phyloP scores from a whole-genome alignment of 1,284 basidiomycete species.

The Stygiomarasmius scandens region DNA sequence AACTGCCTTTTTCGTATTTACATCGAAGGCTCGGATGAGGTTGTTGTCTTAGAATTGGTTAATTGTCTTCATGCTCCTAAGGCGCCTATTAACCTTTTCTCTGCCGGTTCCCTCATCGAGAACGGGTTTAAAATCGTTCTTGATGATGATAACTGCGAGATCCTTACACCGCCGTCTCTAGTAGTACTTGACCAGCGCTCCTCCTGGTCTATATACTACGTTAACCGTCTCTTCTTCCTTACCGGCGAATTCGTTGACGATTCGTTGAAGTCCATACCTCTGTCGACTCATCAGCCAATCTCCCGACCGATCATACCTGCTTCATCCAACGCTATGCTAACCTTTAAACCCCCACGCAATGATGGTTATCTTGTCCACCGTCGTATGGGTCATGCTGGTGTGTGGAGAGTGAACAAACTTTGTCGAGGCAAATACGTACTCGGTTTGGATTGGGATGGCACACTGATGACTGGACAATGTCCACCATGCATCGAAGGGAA shows the following conservation, averaged over 20 bases:
- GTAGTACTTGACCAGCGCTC: not conserved
- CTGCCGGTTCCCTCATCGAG: no score
- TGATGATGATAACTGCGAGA: not conserved
- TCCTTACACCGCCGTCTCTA: not conserved
- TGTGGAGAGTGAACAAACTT: no score
- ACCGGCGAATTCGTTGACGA: not conserved
- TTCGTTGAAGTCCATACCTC: no score
- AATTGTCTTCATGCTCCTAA: no score
- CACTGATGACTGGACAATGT: not conserved
- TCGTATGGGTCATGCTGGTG: constrained; percentile 1
- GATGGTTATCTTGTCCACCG: constrained; percentile 1
- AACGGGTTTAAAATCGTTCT: no score
- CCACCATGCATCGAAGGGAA: not conserved
- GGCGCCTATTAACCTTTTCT: no score
- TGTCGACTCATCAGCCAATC: not conserved
- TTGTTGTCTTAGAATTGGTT: constrained; percentile 8
- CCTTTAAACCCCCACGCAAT: not conserved
- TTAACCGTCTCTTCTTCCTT: not conserved
- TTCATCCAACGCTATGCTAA: not conserved
- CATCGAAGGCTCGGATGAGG: not conserved
- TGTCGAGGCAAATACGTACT: no score
- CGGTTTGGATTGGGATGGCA: not conserved
- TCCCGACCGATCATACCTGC: no score
- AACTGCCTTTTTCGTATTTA: not conserved
- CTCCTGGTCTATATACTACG: not conserved